Evolutionary conservation across 2,329 filamentous ascomycete genomes (phyloP).

Genomic region (Alternaria sp.): DNA sequence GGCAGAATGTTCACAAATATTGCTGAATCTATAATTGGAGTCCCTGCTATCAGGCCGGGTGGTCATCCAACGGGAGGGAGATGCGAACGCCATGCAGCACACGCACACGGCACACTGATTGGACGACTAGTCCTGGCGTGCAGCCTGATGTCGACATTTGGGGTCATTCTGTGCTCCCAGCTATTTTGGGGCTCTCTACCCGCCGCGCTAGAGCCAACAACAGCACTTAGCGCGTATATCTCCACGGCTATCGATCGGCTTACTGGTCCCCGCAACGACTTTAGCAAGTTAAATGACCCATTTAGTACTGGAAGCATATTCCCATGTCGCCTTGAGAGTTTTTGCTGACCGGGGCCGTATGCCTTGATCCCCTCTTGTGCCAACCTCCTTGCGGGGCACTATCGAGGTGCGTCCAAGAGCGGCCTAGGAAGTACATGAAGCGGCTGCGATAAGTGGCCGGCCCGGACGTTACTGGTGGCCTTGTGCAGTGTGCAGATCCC

Average conservation of each 20-base stretch:
- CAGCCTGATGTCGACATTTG: conserved; percentile 42
- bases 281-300: conserved; percentile 42
- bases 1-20: conserved; percentile 50
- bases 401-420: conserved; percentile 31
- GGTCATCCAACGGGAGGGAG: conserved; percentile 39
- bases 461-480: conserved; percentile 46
- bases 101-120: conserved; percentile 32
- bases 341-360: conserved; percentile 29
- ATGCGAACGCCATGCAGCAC: conserved; percentile 37
- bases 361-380: conserved; percentile 29
- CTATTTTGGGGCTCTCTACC: conserved; percentile 51
- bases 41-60: conserved; percentile 28
- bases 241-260: conserved; percentile 36
- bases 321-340: conserved; percentile 18
- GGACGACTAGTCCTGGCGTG: conserved; percentile 33
- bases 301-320: conserved; percentile 29
- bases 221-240: conserved; percentile 26
- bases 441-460: conserved; percentile 49
- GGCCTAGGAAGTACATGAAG: conserved; percentile 46
- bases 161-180: conserved; percentile 40
- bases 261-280: conserved; percentile 37
- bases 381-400: conserved; percentile 39
- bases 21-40: conserved; percentile 58
- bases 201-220: conserved; percentile 37
- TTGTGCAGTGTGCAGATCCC: conserved; percentile 44